Base-by-base conservation (phyloP, 2,329 filamentous ascomycete species). In the Epichloe gansuensis region DNA sequence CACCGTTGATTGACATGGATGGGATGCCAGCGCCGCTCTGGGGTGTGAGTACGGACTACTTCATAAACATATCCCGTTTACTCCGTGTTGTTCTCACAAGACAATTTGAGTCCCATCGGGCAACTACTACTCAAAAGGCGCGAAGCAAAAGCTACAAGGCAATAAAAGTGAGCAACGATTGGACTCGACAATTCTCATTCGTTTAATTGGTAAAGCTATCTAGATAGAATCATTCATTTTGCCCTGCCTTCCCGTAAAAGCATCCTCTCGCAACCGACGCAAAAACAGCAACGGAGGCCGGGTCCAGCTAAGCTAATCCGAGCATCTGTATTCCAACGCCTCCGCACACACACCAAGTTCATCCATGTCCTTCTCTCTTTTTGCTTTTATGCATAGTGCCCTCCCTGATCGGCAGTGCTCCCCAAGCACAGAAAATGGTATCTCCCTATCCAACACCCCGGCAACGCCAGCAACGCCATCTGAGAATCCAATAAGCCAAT, bases 381-480 rank as follows among this genome's bases (percentile, higher is more conserved):
- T 42, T 46, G 25, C 9, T 17, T n/a, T 12, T 17, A 40, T 35
- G 46, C 42, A 34, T 51, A 46, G 15, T 34, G 27, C 25, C 47
- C 43, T 52, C 60, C 57, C 55, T 56, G 31, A 50, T 49, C 50
- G 53, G 51, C 50, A 53, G 57, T 55, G 53, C 43, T 55, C 46
- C 50, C 52, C 55, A 57, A 57, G 60, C 58, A 60, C 58, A 60
- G 60, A 58, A 61, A 62, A 60, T 68, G 66, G 66, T 68, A 68
- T 68, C 64, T 68, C 40, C 65, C 60, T 58, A 42, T 40, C 38
- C 34, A 36, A 39, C 39, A 38, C 27, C 5, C 35, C 46, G 31
- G 15, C 60, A 68, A 68, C 66, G 65, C 66, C 66, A 55, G 54
- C 62, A 68, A 68, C 66, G 61, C 66, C 66, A 44, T 53, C 51